Evolutionary conservation across 169 alveolate species (phyloP).

Genomic region (Blepharisma undulans): DNA sequence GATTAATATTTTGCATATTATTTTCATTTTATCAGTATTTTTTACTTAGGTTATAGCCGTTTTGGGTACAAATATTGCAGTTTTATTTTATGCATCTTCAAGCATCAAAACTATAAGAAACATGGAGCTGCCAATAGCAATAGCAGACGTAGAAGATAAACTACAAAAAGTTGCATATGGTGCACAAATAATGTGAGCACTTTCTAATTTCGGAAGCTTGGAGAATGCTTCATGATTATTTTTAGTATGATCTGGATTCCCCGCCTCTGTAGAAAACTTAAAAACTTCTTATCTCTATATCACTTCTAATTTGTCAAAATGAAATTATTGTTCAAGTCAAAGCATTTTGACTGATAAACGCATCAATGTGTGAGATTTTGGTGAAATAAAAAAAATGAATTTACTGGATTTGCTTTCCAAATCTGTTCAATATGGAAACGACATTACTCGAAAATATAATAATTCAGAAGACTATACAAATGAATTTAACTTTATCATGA

Average conservation of each 20-base stretch:
- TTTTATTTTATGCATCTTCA: neutral
- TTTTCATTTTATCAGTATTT: neutral
- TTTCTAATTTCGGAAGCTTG: neutral
- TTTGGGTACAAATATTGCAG: neutral
- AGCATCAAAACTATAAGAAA: neutral
- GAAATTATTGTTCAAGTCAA: neutral
- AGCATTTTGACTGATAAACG: neutral
- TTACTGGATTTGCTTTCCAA: neutral
- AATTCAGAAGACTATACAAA: neutral
- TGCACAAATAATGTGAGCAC: neutral
- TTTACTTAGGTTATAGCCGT: neutral
- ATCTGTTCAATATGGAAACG: neutral
- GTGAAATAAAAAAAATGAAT: neutral
- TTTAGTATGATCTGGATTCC: neutral
- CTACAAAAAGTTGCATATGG: neutral
- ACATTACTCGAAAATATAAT: neutral
- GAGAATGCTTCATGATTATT: neutral
- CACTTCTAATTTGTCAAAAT: neutral
- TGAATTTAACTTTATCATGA: neutral
- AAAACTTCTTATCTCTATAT: neutral
- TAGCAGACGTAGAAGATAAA: neutral
- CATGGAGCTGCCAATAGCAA: neutral
- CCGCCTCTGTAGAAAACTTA: neutral
- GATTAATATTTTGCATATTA: neutral
- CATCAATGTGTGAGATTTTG: neutral